Conservation (phyloP, 73 alveolate genomes). For the Effrenium voratum region DNA sequence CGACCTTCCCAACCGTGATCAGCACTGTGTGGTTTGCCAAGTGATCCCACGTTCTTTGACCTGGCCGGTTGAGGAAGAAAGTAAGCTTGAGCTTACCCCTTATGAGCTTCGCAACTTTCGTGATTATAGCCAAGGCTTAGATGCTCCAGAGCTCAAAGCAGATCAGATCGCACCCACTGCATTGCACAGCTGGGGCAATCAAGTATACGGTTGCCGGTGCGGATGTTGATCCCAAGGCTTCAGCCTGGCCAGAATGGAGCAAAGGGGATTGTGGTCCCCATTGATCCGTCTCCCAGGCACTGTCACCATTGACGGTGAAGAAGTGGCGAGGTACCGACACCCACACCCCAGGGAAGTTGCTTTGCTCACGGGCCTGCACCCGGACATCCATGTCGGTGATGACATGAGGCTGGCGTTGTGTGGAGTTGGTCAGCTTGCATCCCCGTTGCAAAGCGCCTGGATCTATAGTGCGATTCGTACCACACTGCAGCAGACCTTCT, state of each 20-base stretch:
- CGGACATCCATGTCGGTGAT: background rate
- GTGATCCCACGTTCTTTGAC: background rate
- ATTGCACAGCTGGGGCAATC: constrained; percentile 4
- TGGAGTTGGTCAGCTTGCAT: background rate
- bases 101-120: background rate
- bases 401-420: background rate
- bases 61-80: background rate
- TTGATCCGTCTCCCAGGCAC: background rate
- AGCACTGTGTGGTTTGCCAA: background rate
- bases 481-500: no score
- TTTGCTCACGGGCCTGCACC: background rate
- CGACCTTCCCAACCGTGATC: background rate
- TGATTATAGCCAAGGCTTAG: background rate
- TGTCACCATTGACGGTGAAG: background rate
- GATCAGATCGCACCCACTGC: background rate
- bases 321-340: background rate
- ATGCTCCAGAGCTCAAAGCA: background rate
- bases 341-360: background rate
- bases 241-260: background rate
- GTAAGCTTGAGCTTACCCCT: background rate
- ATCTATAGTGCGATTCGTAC: background rate
- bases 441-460: background rate
- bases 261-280: background rate
- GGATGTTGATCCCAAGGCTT: background rate
- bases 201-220: background rate